Evolutionary conservation across 192 early-diverging fungal genomes (phyloP).

Genomic region (Chytriomyces sp.): DNA sequence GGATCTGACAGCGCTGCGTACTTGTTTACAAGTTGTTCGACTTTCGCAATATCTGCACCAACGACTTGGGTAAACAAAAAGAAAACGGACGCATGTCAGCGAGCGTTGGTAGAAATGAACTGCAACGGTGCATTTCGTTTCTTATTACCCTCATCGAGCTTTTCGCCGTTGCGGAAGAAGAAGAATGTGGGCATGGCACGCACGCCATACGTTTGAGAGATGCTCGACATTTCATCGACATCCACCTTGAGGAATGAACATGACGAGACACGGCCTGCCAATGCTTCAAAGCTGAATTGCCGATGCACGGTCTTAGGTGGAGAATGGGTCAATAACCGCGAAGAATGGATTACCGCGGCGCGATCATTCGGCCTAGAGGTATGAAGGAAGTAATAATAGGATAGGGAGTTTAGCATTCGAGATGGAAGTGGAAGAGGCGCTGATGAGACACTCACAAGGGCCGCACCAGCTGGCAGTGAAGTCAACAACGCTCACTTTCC

Average conservation of each 20-base stretch:
- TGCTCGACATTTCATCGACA: slow-evolving; percentile 67
- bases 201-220: slow-evolving; percentile 48
- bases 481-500: slow-evolving; percentile 21
- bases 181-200: slow-evolving; percentile 78
- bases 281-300: slow-evolving; percentile 49
- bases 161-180: slow-evolving; percentile 57
- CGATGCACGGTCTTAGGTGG: neutral
- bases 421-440: no score
- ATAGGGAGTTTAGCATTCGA: no score
- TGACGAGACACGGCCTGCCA: slow-evolving; percentile 56
- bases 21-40: slow-evolving; percentile 42
- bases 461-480: slow-evolving; percentile 15
- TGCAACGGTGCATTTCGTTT: neutral
- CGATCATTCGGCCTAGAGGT: neutral
- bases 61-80: neutral
- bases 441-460: neutral
- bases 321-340: neutral
- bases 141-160: slow-evolving; percentile 50
- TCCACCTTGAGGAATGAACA: slow-evolving; percentile 83
- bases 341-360: neutral
- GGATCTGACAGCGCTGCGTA: neutral
- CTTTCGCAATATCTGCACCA: slow-evolving; percentile 32
- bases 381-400: no score
- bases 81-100: neutral
- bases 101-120: neutral